Base-by-base conservation (phyloP, 2,329 filamentous ascomycete genomes). In the Microsporum ferrugineum region DNA sequence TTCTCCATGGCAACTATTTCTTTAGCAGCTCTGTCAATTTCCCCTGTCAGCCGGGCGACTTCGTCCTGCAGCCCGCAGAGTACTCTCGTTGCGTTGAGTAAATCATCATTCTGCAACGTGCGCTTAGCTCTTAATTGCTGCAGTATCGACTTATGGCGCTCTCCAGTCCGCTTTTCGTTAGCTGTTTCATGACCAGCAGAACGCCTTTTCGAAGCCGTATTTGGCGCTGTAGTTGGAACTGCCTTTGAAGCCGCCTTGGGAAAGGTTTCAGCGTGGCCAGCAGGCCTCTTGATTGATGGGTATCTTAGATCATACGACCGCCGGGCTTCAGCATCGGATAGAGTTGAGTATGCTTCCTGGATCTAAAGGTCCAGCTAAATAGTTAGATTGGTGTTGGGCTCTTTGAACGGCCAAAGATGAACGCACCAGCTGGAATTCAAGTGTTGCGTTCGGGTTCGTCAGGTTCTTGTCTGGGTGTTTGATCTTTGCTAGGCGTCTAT, bases 401-500 rank as follows among this genome's bases (percentile, higher is more conserved):
- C 27, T 12, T 23, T 43, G 45, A 12, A 5, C 27, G 12, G 10
- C 23, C 45, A 51, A 51, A 12, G 10, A 29, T n/a, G 31, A 5
- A 31, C 57, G n/a, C n/a, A 59, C 57, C 41, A 59, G 60, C 41
- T 67, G 65, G 59, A 65, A 65, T 31, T 45, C 51, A 33, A 51
- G 31, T 47, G 62, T 65, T 14, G 63, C 39, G 10, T 61, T 57
- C 12, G n/a, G 49, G 14, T 59, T 59, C 5, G 17, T 49, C 12
- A 10, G 45, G 27, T 65, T 65, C 27, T 62, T 64, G 55, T 65
- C 64, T 2, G 64, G 64, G 43, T 65, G 64, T 34, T 27, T 57
- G 49, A 45, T 33, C n/a, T 10, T 34, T 14, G 64, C 64, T 8
- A 65, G 61, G 14, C 53, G 47, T 51, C 47, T 39, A 51, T 65